phyloP scores from a whole-genome alignment of 371 early-diverging fungal species.

The Chytridiales sp. region DNA sequence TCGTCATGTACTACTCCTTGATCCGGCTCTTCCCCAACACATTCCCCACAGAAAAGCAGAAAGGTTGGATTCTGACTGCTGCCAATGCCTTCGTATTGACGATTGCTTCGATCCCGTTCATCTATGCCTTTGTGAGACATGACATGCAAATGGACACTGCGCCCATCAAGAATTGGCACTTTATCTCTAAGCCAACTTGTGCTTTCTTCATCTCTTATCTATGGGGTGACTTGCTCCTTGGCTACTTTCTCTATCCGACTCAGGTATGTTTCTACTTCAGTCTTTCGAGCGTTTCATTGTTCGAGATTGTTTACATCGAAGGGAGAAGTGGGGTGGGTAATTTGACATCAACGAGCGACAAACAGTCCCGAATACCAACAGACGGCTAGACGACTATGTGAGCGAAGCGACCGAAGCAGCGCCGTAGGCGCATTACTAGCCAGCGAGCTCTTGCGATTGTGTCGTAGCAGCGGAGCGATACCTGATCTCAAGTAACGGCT shows the following conservation, averaged over 20 bases:
- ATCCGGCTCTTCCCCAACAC: slow-evolving; percentile 10
- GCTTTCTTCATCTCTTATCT: slow-evolving; percentile 46
- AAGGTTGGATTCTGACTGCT: slow-evolving; percentile 21
- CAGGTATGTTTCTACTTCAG: slow-evolving; percentile 1
- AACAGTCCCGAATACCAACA: neutral
- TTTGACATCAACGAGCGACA: neutral
- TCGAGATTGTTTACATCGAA: neutral
- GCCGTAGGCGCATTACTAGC: neutral
- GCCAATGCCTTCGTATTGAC: slow-evolving; percentile 16
- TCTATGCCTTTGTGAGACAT: neutral
- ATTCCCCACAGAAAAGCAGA: slow-evolving; percentile 15
- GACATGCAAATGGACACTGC: neutral
- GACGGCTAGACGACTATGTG: neutral
- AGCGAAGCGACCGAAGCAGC: neutral
- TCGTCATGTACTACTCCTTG: slow-evolving; percentile 10
- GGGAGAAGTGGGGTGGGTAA: neutral
- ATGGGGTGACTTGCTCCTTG: slow-evolving; percentile 45
- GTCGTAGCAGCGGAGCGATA: too few species aligned
- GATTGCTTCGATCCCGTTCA: slow-evolving; percentile 14
- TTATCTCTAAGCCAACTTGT: slow-evolving; percentile 3
- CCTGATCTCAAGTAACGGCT: too few species aligned
- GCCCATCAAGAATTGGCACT: slow-evolving; percentile 11
- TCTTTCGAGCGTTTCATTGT: neutral
- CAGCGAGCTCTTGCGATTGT: neutral
- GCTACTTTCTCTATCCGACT: slow-evolving; percentile 40